phyloP scores from a whole-genome alignment of 2,329 filamentous ascomycete genomes.

The Aspergillus udagawae region DNA sequence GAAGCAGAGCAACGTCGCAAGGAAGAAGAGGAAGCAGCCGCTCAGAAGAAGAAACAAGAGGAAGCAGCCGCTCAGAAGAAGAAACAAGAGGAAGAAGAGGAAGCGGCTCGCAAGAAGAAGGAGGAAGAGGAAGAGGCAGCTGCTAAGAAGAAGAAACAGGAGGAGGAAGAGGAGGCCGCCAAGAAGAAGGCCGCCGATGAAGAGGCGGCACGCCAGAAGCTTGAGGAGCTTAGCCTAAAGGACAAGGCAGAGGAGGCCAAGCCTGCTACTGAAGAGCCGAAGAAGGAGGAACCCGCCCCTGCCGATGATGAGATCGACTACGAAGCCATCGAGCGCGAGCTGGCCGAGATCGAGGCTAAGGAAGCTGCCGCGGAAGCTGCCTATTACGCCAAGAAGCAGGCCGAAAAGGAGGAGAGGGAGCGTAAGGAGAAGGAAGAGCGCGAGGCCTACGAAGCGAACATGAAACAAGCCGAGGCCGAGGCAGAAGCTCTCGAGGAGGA shows the following conservation, averaged over 20 bases:
- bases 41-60: conserved; percentile 24
- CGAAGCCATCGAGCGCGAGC: conserved; percentile 45
- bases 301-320: conserved; percentile 41
- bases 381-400: conserved; percentile 69
- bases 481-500: conserved; percentile 46
- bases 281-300: conserved; percentile 30
- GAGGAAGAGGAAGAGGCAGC: conserved; percentile 20
- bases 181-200: conserved; percentile 26
- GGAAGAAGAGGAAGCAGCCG: conserved; percentile 44
- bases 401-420: conserved; percentile 58
- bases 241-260: conserved; percentile 45
- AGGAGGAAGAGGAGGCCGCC: conserved; percentile 26
- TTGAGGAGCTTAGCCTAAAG: conserved; percentile 21
- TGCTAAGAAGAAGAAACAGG: conserved; percentile 16
- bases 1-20: conserved; percentile 48
- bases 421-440: conserved; percentile 45
- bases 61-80: conserved; percentile 33
- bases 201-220: conserved; percentile 18
- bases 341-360: conserved; percentile 46
- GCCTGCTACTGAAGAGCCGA: conserved; percentile 29
- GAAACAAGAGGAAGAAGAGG: conserved; percentile 23
- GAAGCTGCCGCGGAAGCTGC: conserved; percentile 43
- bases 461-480: conserved; percentile 47
- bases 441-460: conserved; percentile 43
- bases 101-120: conserved; percentile 26